Evolutionary conservation across 2,329 filamentous ascomycete genomes (phyloP).

Genomic region (Phaeomoniella chlamydospora): DNA sequence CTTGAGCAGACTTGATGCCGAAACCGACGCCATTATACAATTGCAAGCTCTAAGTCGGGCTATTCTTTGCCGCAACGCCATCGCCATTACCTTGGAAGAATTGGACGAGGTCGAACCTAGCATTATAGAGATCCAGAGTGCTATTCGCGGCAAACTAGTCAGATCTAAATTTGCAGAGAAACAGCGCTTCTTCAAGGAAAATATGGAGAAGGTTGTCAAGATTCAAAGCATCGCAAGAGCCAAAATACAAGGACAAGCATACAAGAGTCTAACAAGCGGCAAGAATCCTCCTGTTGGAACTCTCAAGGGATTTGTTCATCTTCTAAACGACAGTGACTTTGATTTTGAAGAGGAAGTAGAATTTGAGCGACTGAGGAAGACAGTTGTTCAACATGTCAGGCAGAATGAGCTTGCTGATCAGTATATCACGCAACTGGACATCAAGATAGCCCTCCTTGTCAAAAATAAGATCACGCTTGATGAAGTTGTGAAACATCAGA

Average conservation of each 20-base stretch:
- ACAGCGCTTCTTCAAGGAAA: conserved; percentile 77
- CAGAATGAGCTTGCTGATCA: conserved; percentile 96
- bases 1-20: conserved; percentile 54
- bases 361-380: conserved; percentile 87
- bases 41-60: conserved; percentile 68
- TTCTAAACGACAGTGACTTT: conserved; percentile 95
- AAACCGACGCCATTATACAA: conserved; percentile 50
- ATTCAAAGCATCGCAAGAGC: conserved; percentile 93
- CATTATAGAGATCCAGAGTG: conserved; percentile 60
- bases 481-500: conserved; percentile 93
- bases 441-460: conserved; percentile 94
- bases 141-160: conserved; percentile 58
- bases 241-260: conserved; percentile 92
- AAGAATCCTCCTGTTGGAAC: conserved; percentile 95
- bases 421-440: conserved; percentile 95
- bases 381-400: conserved; percentile 89
- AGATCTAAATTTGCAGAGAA: conserved; percentile 69
- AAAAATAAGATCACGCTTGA: conserved; percentile 99
- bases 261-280: conserved; percentile 89
- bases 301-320: conserved; percentile 94
- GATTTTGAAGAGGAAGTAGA: conserved; percentile 98
- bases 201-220: conserved; percentile 98
- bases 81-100: conserved; percentile 60
- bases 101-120: conserved; percentile 73
- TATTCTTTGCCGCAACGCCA: conserved; percentile 59